These are phyloP conservation scores for Limonium bicolor DNA, from an alignment of 148 eudicot genomes.

Conservation along the genomic window DNA sequence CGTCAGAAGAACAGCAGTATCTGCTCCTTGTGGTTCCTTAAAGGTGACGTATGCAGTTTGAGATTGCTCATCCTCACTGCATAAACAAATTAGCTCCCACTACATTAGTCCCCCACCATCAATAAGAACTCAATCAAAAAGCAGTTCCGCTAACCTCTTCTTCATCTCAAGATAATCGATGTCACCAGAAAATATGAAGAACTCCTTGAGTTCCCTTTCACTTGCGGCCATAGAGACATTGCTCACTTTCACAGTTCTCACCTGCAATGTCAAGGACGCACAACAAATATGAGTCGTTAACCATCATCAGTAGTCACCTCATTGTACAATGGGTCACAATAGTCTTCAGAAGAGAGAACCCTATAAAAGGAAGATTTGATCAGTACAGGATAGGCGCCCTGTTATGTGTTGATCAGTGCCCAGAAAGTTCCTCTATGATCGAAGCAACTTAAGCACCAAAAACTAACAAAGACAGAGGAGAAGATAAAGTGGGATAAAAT, in stretches of 20 bases:
- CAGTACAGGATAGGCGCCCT: no score
- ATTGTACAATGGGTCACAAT: no score
- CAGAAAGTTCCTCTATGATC: no score
- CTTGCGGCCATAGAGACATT: slow-evolving; percentile 75
- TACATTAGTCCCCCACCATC: background rate
- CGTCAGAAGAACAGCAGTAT: slow-evolving; percentile 93
- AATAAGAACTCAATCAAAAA: background rate
- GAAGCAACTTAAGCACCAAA: no score
- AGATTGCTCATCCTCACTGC: slow-evolving; percentile 70
- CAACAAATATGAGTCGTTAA: no score
- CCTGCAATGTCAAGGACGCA: no score
- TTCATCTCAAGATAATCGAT: slow-evolving; percentile 61
- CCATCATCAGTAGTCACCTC: no score
- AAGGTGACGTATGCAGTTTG: slow-evolving; percentile 85
- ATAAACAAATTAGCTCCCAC: background rate
- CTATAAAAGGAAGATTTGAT: no score
- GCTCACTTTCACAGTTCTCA: slow-evolving; percentile 63
- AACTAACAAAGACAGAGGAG: no score
- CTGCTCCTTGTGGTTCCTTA: slow-evolving; percentile 76
- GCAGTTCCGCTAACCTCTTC: slow-evolving; percentile 26
- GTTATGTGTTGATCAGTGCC: no score
- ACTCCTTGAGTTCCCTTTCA: slow-evolving; percentile 73
- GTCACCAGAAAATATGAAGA: slow-evolving; percentile 89
- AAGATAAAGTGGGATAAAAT: no score
- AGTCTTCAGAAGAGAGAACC: no score